Base-by-base conservation (phyloP, 495 filamentous ascomycete genomes). In the Xylaria scruposa region DNA sequence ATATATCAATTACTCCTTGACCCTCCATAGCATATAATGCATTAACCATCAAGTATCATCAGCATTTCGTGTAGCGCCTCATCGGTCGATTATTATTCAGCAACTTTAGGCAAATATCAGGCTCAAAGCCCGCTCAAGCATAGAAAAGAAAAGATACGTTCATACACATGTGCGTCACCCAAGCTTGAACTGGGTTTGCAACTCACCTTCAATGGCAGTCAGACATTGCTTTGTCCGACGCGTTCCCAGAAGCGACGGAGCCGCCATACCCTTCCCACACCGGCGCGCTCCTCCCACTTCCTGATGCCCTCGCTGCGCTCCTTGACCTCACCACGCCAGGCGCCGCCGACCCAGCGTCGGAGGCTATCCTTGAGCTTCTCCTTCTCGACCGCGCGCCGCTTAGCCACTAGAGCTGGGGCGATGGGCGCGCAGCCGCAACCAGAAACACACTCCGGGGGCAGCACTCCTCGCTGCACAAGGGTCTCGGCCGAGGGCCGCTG, bases 321-420 rank as follows among this genome's bases (percentile, higher is more conserved):
- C 8, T 70, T 71, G 2, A 86, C 85, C 76, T 83, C 79, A 19
- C 82, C 80, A 31, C 74, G 78, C 84, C 83, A 86, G 19, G 81
- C 83, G 56, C 76, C 80, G 12, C 82, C 83, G 9, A 88, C 79
- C 84, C 87, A 88, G 38, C 80, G 78, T 47, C 87, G 77, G 70
- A 90, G 74, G 44, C 78, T 78, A 75, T 89, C 87, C 72, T 89
- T 89, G 44, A 89, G 82, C 66, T 82, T 83, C 80, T 88, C 85
- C 73, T 80, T 83, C 79, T 89, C 87, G 7, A 89, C 76, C 19
- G 83, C 83, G 33, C 82, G 79, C 72, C 81, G 84, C 75, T 78
- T 78, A 42, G 84, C 85, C 49, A 84, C 79, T n/a, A 87, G 74
- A 15, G 78, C 77, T 8, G 79, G 82, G 0, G 80, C 80, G 29